A percentile compares a stretch with the other conserved stretches of the same genome.
These are phyloP conservation scores for Lactarius trivialis DNA, from an alignment of 768 basidiomycete genomes.

Conservation along the genomic window DNA sequence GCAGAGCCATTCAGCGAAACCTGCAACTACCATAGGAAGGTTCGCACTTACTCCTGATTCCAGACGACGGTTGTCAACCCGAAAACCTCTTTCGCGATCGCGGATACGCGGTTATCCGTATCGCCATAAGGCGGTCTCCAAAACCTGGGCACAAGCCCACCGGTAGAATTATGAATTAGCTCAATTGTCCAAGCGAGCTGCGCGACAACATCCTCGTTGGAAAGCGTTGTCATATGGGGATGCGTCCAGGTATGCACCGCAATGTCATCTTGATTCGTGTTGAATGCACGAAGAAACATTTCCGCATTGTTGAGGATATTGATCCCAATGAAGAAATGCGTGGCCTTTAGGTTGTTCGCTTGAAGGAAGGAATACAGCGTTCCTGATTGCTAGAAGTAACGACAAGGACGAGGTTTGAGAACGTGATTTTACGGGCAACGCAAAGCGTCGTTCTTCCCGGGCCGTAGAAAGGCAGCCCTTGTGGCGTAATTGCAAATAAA, in stretches of 20 bases:
- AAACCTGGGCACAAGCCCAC: conserved; percentile 36
- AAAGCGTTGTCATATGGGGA: conserved; percentile 44
- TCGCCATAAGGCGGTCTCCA: conserved; percentile 38
- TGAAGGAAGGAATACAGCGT: conserved; percentile 60
- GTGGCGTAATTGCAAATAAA: background rate
- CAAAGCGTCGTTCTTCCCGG: background rate
- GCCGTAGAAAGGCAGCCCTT: background rate
- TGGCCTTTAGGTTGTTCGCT: conserved; percentile 59
- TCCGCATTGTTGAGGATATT: conserved; percentile 59
- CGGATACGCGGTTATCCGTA: conserved; percentile 41
- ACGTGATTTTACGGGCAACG: background rate
- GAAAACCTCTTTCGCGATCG: conserved; percentile 42
- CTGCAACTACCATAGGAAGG: background rate
- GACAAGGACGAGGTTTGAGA: background rate
- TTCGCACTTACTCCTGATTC: conserved; percentile 34
- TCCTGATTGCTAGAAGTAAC: conserved; percentile 28
- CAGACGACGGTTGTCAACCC: conserved; percentile 39
- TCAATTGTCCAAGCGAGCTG: conserved; percentile 50
- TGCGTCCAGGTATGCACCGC: conserved; percentile 42
- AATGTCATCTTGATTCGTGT: conserved; percentile 32
- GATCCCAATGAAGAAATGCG: conserved; percentile 86
- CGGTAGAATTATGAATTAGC: conserved; percentile 44
- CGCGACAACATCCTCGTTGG: conserved; percentile 40
- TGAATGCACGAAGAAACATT: conserved; percentile 48
- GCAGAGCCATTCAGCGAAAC: background rate